Conservation (phyloP, 805 yeast genomes). For the Wickerhamiella cacticola region DNA sequence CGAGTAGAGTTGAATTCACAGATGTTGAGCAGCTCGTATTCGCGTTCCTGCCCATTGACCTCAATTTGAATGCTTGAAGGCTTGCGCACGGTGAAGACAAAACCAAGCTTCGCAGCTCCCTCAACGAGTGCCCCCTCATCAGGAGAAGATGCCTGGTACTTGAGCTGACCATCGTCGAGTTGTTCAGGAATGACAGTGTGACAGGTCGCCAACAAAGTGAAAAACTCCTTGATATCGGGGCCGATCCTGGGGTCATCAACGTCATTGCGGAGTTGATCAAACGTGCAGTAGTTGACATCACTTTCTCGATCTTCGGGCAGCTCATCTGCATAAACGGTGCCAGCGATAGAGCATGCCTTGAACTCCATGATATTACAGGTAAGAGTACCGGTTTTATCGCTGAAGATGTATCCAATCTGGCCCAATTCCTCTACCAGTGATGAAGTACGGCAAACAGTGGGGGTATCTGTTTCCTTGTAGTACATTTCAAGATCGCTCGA, state of each 20-base stretch:
- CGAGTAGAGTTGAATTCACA: conserved; percentile 97
- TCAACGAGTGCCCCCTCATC: conserved; percentile 98
- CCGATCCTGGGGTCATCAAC: conserved; percentile 36
- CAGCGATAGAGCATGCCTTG: conserved; percentile 86
- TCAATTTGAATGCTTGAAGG: conserved; percentile 71
- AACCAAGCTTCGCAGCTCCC: conserved; percentile 87
- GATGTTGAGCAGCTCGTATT: conserved; percentile 71
- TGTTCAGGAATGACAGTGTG: conserved; percentile 96
- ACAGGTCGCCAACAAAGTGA: conserved; percentile 77
- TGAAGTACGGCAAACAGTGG: conserved; percentile 89
- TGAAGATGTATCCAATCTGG: conserved; percentile 88
- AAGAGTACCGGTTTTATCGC: conserved; percentile 95
- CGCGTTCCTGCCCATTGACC: conserved; percentile 39
- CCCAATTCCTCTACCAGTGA: conserved; percentile 95
- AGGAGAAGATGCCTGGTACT: conserved; percentile 97
- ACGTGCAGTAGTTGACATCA: conserved; percentile 68
- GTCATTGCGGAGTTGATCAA: conserved; percentile 44
- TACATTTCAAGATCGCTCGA: conserved; percentile 92
- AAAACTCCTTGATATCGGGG: conserved; percentile 53
- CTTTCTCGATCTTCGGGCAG: conserved; percentile 83
- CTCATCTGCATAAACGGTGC: conserved; percentile 71
- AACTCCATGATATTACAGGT: conserved; percentile 96
- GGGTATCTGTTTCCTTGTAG: conserved; percentile 76
- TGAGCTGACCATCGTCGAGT: conserved; percentile 40
- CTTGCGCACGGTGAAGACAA: conserved; percentile 67